phyloP scores from a whole-genome alignment of 495 filamentous ascomycete species.

The Pseudotulostoma volvatum region DNA sequence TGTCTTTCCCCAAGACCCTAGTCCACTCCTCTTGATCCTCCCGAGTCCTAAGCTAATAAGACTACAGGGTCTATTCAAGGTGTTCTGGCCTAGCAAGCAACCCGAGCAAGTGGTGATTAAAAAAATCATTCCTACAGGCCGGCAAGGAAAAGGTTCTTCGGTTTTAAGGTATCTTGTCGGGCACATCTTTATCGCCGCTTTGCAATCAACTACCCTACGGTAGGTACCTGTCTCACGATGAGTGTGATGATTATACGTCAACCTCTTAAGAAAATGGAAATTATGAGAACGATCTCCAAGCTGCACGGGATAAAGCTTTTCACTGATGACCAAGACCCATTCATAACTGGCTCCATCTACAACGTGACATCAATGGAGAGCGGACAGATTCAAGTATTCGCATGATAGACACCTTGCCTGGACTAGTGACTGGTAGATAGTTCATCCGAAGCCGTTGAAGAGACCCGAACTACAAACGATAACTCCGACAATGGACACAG shows the following conservation, averaged over 20 bases:
- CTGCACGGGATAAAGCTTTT: not conserved
- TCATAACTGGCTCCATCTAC: slow-evolving; percentile 3
- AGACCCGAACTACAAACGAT: too few species aligned
- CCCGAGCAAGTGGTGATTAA: too few species aligned
- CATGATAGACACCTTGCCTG: slow-evolving; percentile 1
- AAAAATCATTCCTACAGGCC: slow-evolving; percentile 2
- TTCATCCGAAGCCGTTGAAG: too few species aligned
- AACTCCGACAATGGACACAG: too few species aligned
- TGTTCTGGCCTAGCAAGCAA: too few species aligned
- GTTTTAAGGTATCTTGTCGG: slow-evolving; percentile 5
- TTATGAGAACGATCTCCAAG: slow-evolving; percentile 7
- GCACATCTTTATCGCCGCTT: slow-evolving; percentile 4
- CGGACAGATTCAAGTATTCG: slow-evolving; percentile 6
- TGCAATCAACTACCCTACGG: not conserved
- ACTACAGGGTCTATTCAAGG: slow-evolving; percentile 1
- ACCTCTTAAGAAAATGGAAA: slow-evolving; percentile 1
- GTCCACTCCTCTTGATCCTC: slow-evolving; percentile 6
- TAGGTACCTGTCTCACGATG: not conserved
- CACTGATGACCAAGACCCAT: not conserved
- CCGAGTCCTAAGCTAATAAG: slow-evolving; percentile 1
- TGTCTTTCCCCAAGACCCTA: slow-evolving; percentile 6
- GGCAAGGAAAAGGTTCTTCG: slow-evolving; percentile 4
- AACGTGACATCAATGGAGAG: slow-evolving; percentile 8
- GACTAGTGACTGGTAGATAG: not conserved
- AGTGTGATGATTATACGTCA: slow-evolving; percentile 6